Percentiles rank a stretch among this genome's conserved stretches.
Conservation (phyloP, 2,329 filamentous ascomycete genomes). For the Trichoderma harzianum region DNA sequence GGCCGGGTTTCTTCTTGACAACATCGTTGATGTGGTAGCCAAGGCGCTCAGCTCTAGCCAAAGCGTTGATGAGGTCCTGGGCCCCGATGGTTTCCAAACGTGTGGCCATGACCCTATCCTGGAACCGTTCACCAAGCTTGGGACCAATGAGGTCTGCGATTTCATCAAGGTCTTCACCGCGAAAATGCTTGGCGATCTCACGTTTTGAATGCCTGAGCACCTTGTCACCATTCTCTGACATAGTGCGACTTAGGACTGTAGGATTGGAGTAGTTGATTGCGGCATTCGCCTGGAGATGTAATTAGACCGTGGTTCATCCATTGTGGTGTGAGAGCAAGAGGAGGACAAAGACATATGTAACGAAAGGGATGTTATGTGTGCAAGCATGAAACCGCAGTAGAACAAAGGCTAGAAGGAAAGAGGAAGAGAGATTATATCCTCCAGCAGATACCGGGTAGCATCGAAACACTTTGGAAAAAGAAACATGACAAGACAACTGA, state of each 20-base stretch:
- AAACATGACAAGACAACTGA: neutral
- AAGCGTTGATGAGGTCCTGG: conserved; percentile 52
- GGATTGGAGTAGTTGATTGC: conserved; percentile 44
- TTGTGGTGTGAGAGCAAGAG: neutral
- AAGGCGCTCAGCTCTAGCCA: conserved; percentile 54
- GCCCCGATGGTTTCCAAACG: conserved; percentile 54
- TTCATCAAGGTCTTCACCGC: conserved; percentile 42
- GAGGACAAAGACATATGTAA: too few relatives aligned
- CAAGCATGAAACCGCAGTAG: neutral
- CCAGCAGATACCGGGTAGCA: neutral
- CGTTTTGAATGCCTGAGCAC: conserved; percentile 40
- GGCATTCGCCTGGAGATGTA: conserved; percentile 44
- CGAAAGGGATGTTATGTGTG: neutral
- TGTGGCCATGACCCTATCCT: conserved; percentile 50
- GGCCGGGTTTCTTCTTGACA: conserved; percentile 34
- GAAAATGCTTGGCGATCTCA: conserved; percentile 43
- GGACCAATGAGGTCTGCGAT: conserved; percentile 42
- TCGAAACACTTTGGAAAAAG: too few relatives aligned
- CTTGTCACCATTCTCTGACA: conserved; percentile 45
- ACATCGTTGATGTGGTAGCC: conserved; percentile 53
- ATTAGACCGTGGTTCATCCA: conserved; percentile 24
- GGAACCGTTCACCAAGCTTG: conserved; percentile 47
- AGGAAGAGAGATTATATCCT: neutral
- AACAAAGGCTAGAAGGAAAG: neutral
- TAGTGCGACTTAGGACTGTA: conserved; percentile 35